Evolutionary conservation across 2,329 filamentous ascomycete species (phyloP).

Genomic region (Clarireedia sp.): DNA sequence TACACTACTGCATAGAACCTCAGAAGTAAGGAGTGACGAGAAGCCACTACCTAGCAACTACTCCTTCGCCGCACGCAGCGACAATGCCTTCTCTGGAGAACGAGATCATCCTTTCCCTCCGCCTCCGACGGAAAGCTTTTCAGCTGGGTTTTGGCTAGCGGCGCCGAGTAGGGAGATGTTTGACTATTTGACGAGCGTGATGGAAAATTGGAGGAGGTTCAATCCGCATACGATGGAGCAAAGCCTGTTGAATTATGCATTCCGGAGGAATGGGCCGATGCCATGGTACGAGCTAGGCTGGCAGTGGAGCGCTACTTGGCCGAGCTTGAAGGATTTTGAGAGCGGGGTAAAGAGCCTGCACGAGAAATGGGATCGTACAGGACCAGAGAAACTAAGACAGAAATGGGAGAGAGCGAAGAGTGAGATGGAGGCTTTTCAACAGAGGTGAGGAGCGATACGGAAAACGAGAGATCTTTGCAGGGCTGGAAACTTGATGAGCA

Average conservation of each 20-base stretch:
- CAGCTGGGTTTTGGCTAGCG: conserved; percentile 26
- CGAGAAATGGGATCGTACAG: conserved; percentile 32
- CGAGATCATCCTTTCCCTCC: conserved; percentile 32
- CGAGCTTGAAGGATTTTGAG: conserved; percentile 28
- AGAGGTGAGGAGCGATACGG: not conserved
- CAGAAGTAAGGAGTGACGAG: conserved; percentile 25
- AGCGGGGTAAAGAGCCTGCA: conserved; percentile 31
- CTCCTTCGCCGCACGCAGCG: conserved; percentile 30
- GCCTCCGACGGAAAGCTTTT: conserved; percentile 19
- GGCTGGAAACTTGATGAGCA: too few species aligned
- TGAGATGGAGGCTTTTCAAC: not conserved
- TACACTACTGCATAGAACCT: conserved; percentile 14
- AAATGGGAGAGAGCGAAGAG: conserved; percentile 7
- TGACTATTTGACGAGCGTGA: conserved; percentile 32
- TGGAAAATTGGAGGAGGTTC: conserved; percentile 31
- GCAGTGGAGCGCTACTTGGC: conserved; percentile 35
- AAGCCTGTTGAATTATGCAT: conserved; percentile 37
- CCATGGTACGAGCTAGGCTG: conserved; percentile 34
- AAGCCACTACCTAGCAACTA: conserved; percentile 28
- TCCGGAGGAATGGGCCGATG: conserved; percentile 34
- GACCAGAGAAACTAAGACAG: conserved; percentile 18
- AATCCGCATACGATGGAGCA: conserved; percentile 34
- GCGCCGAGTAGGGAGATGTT: conserved; percentile 33
- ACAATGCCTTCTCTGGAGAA: conserved; percentile 30
- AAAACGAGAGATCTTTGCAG: not conserved